A percentile compares a stretch with the other conserved stretches of the same genome.
phyloP scores from a whole-genome alignment of 805 yeast genomes.

The Starmerella vaccinii region DNA sequence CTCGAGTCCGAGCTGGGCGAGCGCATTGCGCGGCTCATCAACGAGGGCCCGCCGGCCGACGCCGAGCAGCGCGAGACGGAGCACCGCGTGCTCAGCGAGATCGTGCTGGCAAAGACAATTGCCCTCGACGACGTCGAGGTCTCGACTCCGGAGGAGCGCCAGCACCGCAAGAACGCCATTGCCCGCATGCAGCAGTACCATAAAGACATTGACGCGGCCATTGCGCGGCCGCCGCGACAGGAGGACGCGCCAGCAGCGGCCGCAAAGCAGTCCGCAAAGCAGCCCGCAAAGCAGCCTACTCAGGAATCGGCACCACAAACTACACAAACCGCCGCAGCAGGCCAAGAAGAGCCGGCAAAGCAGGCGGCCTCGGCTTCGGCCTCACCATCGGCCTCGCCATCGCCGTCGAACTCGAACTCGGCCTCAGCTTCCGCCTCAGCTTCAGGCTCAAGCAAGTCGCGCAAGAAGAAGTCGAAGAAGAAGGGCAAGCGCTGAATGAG shows the following conservation, averaged over 20 bases:
- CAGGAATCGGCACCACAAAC: neutral
- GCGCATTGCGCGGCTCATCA: conserved; percentile 22
- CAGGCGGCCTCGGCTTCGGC: too few species aligned
- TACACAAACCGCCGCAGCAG: neutral
- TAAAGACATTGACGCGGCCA: conserved; percentile 25
- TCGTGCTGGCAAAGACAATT: conserved; percentile 30
- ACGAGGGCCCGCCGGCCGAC: conserved; percentile 20
- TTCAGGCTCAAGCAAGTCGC: neutral
- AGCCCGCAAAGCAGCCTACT: neutral
- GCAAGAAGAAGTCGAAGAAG: conserved; percentile 9
- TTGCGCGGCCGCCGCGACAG: neutral
- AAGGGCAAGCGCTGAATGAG: conserved; percentile 9
- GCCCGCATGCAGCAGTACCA: conserved; percentile 30
- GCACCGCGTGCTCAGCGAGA: conserved; percentile 30
- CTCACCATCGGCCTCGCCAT: neutral
- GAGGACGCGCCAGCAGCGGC: neutral
- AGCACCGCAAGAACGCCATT: conserved; percentile 29
- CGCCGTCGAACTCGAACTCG: neutral
- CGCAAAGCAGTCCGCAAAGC: neutral
- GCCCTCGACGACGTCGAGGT: conserved; percentile 31
- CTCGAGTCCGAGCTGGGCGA: conserved; percentile 27
- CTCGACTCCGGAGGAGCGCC: conserved; percentile 28
- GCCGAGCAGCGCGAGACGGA: conserved; percentile 25
- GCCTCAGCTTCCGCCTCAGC: neutral
- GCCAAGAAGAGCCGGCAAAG: too few species aligned